Base-by-base conservation (phyloP, 2,329 filamentous ascomycete genomes). In the Pleomassaria siparia region DNA sequence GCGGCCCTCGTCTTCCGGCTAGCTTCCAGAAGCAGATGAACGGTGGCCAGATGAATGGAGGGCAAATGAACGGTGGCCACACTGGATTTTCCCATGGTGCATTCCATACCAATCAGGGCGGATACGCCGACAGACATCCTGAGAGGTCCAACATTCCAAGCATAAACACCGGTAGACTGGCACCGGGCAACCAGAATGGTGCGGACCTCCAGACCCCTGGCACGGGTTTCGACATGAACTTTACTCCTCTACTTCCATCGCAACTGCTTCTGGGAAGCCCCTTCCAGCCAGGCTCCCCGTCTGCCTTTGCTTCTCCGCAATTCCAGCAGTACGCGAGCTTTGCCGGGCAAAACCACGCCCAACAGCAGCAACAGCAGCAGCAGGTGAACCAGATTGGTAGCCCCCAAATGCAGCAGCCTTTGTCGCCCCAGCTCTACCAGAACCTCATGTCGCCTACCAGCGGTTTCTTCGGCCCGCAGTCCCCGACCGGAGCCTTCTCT, bases 221-320 rank as follows among this genome's bases (percentile, higher is more conserved):
- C 35, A 92, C 90, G 43, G 90, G 83, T 35, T 95, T 91, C 67
- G 94, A 97, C 67, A 96, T 97, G 92, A 94, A 97, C 75, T 97
- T 96, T 74, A 96, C 94, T 10, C 92, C 94, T 56, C 81, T 99
- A 57, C 83, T 99, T 29, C 94, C 94, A 28, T 97, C 92, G 26
- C 90, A 96, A 74, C 80, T 99, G 61, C 84, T 99, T 21, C 86
- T 97, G 42, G 94, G 94, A 40, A 96, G 91, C 72, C 94, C 94
- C 15, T 97, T 97, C 75, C 94, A 97, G 74, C 91, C 94, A 12
- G 94, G 91, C 33, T 96, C 89, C 4, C 92, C 92, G 3, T 89
- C 87, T 26, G 86, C 89, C 29, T 97, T 96, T 73, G 85, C 86
- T 52, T 96, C 88, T 57, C 88, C 91, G 30, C 91, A 96, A 70